Evolutionary conservation across 768 basidiomycete species (phyloP).

Genomic region (Steccherinum ochraceum): DNA sequence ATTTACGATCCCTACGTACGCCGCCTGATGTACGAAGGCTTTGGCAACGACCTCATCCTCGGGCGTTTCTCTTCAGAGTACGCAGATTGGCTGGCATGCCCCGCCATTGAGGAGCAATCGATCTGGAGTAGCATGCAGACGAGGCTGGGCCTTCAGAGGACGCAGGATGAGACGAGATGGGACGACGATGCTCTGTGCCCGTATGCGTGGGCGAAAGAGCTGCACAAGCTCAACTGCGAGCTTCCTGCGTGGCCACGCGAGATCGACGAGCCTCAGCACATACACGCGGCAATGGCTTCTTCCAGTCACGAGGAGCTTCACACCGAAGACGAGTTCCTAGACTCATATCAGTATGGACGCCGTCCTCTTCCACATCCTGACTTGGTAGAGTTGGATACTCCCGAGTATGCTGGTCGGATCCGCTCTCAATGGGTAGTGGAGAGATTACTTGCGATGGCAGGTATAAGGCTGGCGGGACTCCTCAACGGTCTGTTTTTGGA

Average conservation of each 20-base stretch:
- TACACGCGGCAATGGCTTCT: background rate
- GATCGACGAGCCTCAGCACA: slow-evolving; percentile 48
- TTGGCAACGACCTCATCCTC: slow-evolving; percentile 39
- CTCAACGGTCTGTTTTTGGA: slow-evolving; percentile 70
- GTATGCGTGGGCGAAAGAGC: slow-evolving; percentile 66
- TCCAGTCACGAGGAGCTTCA: slow-evolving; percentile 11
- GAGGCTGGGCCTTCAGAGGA: slow-evolving; percentile 8
- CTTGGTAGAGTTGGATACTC: slow-evolving; percentile 74
- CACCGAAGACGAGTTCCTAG: slow-evolving; percentile 8
- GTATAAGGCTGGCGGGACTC: slow-evolving; percentile 76
- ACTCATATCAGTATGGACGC: slow-evolving; percentile 1
- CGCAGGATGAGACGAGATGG: slow-evolving; percentile 20
- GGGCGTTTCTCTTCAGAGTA: slow-evolving; percentile 50
- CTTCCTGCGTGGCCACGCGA: slow-evolving; percentile 67
- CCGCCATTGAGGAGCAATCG: slow-evolving; percentile 23
- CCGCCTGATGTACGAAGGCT: slow-evolving; percentile 80
- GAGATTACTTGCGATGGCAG: slow-evolving; percentile 75
- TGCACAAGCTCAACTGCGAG: slow-evolving; percentile 77
- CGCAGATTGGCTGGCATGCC: slow-evolving; percentile 64
- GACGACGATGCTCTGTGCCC: slow-evolving; percentile 69
- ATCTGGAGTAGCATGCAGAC: slow-evolving; percentile 10
- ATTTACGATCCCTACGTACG: slow-evolving; percentile 89
- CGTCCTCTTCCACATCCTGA: slow-evolving; percentile 20
- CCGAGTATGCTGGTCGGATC: slow-evolving; percentile 70
- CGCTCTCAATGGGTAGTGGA: slow-evolving; percentile 66